Evolutionary conservation across 345 rosid genomes (phyloP).

Genomic region (Brassica napus): Da-Ae NC_063449.1:42392501-42393000

Average conservation of each 20-base stretch:
- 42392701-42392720: slow-evolving; percentile 4
- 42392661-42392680: slow-evolving; percentile 96
- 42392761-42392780: slow-evolving; percentile 93
- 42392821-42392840: slow-evolving; percentile 82
- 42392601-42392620: slow-evolving; percentile 74
- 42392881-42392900: slow-evolving; percentile 9
- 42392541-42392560: slow-evolving; percentile 85
- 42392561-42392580: slow-evolving; percentile 93
- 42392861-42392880: neutral
- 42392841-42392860: slow-evolving; percentile 90
- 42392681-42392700: slow-evolving; percentile 71
- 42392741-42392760: slow-evolving; percentile 52
- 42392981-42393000: slow-evolving; percentile 90
- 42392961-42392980: slow-evolving; percentile 87
- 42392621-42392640: slow-evolving; percentile 66
- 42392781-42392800: slow-evolving; percentile 93
- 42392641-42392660: slow-evolving; percentile 94
- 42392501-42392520: slow-evolving; percentile 91
- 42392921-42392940: slow-evolving; percentile 61
- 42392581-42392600: slow-evolving; percentile 95
- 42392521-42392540: slow-evolving; percentile 85
- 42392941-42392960: slow-evolving; percentile 74
- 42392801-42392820: slow-evolving; percentile 91
- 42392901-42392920: neutral
- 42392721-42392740: neutral